Conservation (phyloP, 306 rosid species). For the Vachellia pachyceras region DNA sequence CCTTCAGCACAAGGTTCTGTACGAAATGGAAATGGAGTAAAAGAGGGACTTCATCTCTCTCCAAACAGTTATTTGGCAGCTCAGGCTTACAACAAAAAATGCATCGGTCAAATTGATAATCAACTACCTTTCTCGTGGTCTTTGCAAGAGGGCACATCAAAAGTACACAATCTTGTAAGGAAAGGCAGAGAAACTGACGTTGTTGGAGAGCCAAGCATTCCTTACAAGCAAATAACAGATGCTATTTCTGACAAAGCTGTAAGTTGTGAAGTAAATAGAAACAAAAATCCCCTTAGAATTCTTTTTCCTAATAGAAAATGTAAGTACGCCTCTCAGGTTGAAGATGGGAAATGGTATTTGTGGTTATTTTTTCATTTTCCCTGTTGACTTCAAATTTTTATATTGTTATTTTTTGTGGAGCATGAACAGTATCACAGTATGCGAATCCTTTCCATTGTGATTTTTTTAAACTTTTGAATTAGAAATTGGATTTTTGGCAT, state of each 20-base stretch:
- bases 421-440: background rate
- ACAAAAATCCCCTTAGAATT: conserved; percentile 25
- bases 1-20: conserved; percentile 42
- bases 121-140: conserved; percentile 41
- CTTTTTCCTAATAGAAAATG: conserved; percentile 45
- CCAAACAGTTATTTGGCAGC: conserved; percentile 44
- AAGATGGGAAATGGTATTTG: conserved; percentile 49
- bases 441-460: background rate
- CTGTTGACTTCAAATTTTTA: background rate
- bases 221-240: conserved; percentile 41
- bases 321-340: conserved; percentile 40
- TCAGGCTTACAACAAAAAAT: conserved; percentile 38
- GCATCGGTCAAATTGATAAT: conserved; percentile 43
- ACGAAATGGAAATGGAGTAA: conserved; percentile 46
- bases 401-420: background rate
- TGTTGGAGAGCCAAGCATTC: conserved; percentile 36
- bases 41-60: conserved; percentile 55
- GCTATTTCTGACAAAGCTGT: conserved; percentile 39
- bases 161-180: conserved; percentile 38
- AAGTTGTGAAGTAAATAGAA: conserved; percentile 43
- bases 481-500: conserved; percentile 5
- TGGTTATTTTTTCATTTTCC: conserved; percentile 12
- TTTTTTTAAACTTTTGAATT: conserved; percentile 16
- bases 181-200: conserved; percentile 45
- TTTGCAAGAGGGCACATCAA: conserved; percentile 49